Base-by-base conservation (phyloP, 108 stramenopile species). In the Nitzschia palea region DNA sequence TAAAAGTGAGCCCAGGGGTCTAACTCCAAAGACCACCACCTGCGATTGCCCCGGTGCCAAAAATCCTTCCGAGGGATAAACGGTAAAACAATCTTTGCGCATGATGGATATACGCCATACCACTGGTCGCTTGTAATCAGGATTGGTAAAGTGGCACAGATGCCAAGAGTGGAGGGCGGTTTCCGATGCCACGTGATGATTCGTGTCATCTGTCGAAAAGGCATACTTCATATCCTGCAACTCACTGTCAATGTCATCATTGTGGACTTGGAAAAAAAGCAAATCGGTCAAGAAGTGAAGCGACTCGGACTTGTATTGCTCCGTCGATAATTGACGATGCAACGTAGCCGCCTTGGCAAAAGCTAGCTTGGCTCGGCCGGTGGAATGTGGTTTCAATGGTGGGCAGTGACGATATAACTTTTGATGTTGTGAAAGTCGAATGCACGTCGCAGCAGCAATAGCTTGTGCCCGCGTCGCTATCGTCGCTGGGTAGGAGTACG, bases 151-250 rank as follows among this genome's bases (percentile, higher is more conserved):
- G 22, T 79, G 83, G 31, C 65, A 56, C 9, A 82, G 23, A 62
- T 89, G 85, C 88, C 88, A 89, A 29, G 82, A 71, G 56, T 89
- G 88, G 44, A 71, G 20, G 14, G 83, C 68, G 5, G 80, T 78
- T 54, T 79, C 80, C 30, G 55, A 55, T 47, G 54, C 42, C 10
- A 73, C 54, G 30, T 40, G 29, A 33, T 40, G 18, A 40, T 23
- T 43, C 23, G 32, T 36, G 47, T 48, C n/a, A 4, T 48, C 47
- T 8, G 37, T 8, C 3, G 8, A 36, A 45, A 62, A 44, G 6
- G n/a, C 31, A 33, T 68, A 30, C 67, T 65, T 61, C 70, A 70
- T 50, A 32, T 79, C 65, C 25, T 53, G 47, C 34, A 70, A 55
- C 59, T 67, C 78, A 1, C 56, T 29, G 22, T 42, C 25, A 27